These are phyloP conservation scores for Saprolegnia parasitica DNA, from an alignment of 352 stramenopile species.

Conservation along the genomic window DNA sequence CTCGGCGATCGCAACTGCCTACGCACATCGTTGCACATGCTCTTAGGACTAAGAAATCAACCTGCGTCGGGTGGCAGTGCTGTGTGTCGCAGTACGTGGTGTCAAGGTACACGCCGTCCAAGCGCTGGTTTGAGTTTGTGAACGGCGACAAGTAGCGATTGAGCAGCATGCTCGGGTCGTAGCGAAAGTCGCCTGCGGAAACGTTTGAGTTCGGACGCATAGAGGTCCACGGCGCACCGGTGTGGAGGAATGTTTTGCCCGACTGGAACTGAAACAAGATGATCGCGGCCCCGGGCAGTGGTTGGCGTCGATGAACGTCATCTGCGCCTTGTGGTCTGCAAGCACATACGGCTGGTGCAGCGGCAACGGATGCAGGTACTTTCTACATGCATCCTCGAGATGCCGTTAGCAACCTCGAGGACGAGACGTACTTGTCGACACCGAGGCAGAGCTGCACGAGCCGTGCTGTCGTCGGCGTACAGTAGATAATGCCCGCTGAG, in stretches of 20 bases:
- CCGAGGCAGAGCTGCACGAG: conserved; percentile 90
- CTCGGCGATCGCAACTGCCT: conserved; percentile 52
- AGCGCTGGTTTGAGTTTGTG: conserved; percentile 34
- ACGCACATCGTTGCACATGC: background rate
- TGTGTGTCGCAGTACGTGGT: conserved; percentile 96
- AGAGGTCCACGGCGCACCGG: conserved; percentile 50
- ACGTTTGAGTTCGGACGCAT: conserved; percentile 45
- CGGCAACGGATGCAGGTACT: conserved; percentile 87
- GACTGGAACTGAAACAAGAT: conserved; percentile 89
- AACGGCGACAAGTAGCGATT: conserved; percentile 53
- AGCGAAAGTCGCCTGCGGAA: conserved; percentile 66
- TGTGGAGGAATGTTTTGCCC: conserved; percentile 88
- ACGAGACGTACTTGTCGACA: conserved; percentile 39
- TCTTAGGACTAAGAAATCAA: conserved; percentile 29
- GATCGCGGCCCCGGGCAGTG: conserved; percentile 94
- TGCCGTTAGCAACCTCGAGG: background rate
- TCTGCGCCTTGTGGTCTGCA: conserved; percentile 70
- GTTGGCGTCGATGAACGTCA: conserved; percentile 95
- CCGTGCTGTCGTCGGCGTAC: conserved; percentile 87
- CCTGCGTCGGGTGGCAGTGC: conserved; percentile 91
- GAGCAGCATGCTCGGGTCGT: conserved; percentile 63
- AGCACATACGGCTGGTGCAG: conserved; percentile 86
- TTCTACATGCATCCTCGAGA: conserved; percentile 31
- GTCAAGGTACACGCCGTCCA: conserved; percentile 91
- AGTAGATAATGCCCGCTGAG: conserved; percentile 93